A percentile compares a stretch with the other conserved stretches of the same genome.
These are phyloP conservation scores for Cavenderia fasciculata DNA, from an alignment of 78 protist species.

Conservation along the genomic window DNA sequence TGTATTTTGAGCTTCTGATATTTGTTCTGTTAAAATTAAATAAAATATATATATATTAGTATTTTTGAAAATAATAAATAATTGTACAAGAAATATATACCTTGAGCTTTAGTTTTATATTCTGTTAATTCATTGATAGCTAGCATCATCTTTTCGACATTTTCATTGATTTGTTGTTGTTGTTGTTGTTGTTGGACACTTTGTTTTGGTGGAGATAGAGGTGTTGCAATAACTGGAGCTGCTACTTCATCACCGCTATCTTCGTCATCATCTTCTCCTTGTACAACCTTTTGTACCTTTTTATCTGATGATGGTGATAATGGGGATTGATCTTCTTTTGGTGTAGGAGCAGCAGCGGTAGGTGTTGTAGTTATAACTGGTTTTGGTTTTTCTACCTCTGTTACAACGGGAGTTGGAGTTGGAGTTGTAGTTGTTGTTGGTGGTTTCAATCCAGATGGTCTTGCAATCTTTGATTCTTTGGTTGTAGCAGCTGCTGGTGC, in stretches of 20 bases:
- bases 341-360: not conserved
- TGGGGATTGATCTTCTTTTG: not conserved
- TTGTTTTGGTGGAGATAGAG: not conserved
- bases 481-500: not conserved
- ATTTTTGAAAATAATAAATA: not conserved
- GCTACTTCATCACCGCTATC: slow-evolving; percentile 60
- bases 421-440: slow-evolving; percentile 20
- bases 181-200: too few species aligned
- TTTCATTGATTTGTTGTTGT: slow-evolving; percentile 8
- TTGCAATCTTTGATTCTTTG: not conserved
- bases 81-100: too few species aligned
- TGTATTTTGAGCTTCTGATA: slow-evolving; percentile 1
- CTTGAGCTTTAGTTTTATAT: slow-evolving; percentile 30
- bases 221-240: not conserved
- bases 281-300: slow-evolving; percentile 21
- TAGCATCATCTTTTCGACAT: slow-evolving; percentile 50
- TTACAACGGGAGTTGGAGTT: not conserved
- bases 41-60: not conserved
- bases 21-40: slow-evolving; percentile 19
- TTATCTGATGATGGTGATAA: not conserved
- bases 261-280: slow-evolving; percentile 73
- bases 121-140: slow-evolving; percentile 64
- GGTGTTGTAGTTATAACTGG: not conserved
- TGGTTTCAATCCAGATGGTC: not conserved
- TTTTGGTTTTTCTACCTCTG: not conserved